phyloP scores from a whole-genome alignment of 2,329 filamentous ascomycete genomes.

The Pestalotiopsis sp. region DNA sequence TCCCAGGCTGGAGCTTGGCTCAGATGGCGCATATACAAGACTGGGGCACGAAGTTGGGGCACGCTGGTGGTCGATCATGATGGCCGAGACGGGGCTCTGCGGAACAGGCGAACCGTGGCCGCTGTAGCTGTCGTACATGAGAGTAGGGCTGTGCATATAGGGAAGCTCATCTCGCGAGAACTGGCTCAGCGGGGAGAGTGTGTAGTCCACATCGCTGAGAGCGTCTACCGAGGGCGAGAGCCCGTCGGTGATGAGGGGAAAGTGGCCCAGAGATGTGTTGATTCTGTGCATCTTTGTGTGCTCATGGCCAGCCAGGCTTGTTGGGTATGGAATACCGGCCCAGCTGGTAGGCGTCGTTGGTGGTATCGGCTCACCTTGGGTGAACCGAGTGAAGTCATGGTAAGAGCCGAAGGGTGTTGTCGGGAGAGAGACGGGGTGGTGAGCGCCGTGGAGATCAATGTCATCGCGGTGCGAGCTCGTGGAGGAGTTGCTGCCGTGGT shows the following conservation, averaged over 20 bases:
- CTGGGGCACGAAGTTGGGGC: slow-evolving; percentile 62
- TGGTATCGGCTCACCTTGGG: slow-evolving; percentile 44
- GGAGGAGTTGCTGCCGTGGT: slow-evolving; percentile 35
- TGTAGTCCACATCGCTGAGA: slow-evolving; percentile 62
- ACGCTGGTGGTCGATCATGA: slow-evolving; percentile 57
- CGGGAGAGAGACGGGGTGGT: slow-evolving; percentile 42
- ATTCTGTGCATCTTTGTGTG: slow-evolving; percentile 46
- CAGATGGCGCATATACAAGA: slow-evolving; percentile 60
- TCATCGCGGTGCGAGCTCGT: slow-evolving; percentile 33
- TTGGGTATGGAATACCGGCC: slow-evolving; percentile 48
- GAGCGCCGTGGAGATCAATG: slow-evolving; percentile 34
- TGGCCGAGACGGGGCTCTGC: slow-evolving; percentile 54
- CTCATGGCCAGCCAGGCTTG: slow-evolving; percentile 36
- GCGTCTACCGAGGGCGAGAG: slow-evolving; percentile 58
- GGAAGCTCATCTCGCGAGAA: slow-evolving; percentile 55
- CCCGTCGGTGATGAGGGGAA: slow-evolving; percentile 6
- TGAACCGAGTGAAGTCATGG: slow-evolving; percentile 54
- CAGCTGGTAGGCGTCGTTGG: slow-evolving; percentile 43
- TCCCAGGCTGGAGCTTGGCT: slow-evolving; percentile 59
- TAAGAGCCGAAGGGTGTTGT: slow-evolving; percentile 33
- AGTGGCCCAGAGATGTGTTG: slow-evolving; percentile 20
- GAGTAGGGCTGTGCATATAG: slow-evolving; percentile 55
- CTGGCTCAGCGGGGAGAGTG: slow-evolving; percentile 55
- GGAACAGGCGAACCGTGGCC: slow-evolving; percentile 53
- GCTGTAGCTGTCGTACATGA: slow-evolving; percentile 59